Percentiles rank a stretch among this genome's conserved stretches.
phyloP scores from a whole-genome alignment of 495 filamentous ascomycete species.

The Penicillium mononematosum region DNA sequence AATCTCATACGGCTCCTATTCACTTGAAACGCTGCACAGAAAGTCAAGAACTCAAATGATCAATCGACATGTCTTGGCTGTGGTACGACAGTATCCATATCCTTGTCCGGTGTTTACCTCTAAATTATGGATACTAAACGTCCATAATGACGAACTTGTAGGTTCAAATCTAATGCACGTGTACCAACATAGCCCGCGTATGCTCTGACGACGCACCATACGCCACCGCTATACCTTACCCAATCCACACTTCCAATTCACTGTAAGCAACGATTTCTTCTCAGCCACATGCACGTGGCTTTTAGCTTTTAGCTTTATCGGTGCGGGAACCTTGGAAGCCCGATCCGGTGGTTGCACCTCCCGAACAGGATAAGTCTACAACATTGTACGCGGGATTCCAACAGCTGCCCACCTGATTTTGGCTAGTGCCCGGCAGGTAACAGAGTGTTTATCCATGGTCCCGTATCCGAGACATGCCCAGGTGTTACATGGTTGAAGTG shows the following conservation, averaged over 20 bases:
- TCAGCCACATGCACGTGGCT: constrained; percentile 8
- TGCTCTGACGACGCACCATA: background rate
- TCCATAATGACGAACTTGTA: background rate
- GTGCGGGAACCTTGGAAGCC: background rate
- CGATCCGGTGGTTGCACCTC: background rate
- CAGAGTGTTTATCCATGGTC: background rate
- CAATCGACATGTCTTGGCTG: background rate
- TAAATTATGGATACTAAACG: background rate
- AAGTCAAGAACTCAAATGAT: background rate
- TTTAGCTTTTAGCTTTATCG: background rate
- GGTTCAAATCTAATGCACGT: background rate
- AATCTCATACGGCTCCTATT: background rate
- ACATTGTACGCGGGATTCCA: background rate
- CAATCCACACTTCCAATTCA: background rate
- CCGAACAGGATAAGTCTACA: background rate
- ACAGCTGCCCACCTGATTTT: background rate
- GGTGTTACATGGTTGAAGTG: background rate
- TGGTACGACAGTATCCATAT: background rate
- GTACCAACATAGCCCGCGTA: background rate
- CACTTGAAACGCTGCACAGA: background rate
- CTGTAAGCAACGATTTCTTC: constrained; percentile 1
- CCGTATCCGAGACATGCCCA: background rate
- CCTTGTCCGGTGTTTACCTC: background rate
- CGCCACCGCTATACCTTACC: background rate
- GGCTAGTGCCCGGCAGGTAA: background rate